These are phyloP conservation scores for Pseudogymnoascus sp. DNA, from an alignment of 2,329 filamentous ascomycete species.

Conservation along the genomic window DNA sequence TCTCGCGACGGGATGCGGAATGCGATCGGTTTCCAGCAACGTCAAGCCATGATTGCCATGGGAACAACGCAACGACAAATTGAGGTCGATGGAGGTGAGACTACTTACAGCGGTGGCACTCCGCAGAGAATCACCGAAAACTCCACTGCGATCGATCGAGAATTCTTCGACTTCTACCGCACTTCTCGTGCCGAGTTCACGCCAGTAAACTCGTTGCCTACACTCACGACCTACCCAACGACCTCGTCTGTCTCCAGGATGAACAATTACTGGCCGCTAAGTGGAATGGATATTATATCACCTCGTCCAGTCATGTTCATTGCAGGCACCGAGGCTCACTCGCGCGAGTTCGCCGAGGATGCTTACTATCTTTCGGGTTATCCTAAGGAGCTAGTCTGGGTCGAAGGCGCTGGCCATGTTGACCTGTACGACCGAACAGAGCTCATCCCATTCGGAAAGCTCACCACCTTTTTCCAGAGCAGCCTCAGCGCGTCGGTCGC, in stretches of 20 bases:
- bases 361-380: conserved; percentile 11
- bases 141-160: conserved; percentile 7
- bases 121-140: not conserved
- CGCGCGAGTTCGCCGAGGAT: conserved; percentile 10
- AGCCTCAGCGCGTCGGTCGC: too few species aligned
- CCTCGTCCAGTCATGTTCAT: conserved; percentile 24
- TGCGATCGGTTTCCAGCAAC: too few species aligned
- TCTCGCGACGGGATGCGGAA: too few species aligned
- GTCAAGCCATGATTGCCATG: not conserved
- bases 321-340: conserved; percentile 12
- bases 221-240: conserved; percentile 21
- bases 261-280: not conserved
- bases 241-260: conserved; percentile 23
- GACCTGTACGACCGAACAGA: conserved; percentile 15
- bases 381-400: conserved; percentile 16
- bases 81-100: conserved; percentile 14
- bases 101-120: not conserved
- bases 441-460: too few species aligned
- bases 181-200: conserved; percentile 18
- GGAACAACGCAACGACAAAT: not conserved
- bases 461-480: too few species aligned
- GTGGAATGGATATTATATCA: conserved; percentile 17
- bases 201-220: conserved; percentile 16
- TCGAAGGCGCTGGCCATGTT: conserved; percentile 13
- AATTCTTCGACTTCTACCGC: conserved; percentile 22